Base-by-base conservation (phyloP, 768 basidiomycete species). In the Leucosporidium creatinivorum region DNA sequence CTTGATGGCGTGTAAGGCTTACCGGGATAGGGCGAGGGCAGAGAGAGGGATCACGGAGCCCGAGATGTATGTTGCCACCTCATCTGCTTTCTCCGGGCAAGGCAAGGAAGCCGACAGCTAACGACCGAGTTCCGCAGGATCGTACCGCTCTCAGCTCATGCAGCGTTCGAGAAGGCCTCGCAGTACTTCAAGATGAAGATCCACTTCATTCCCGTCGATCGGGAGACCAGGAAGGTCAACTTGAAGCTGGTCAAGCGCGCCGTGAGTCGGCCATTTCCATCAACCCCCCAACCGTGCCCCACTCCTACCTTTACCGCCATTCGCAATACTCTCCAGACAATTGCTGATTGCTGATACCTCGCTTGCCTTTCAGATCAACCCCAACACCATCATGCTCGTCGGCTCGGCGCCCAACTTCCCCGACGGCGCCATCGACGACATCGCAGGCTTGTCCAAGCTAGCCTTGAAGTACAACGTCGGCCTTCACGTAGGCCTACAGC, bases 1-100 rank as follows among this genome's bases (percentile, higher is more conserved):
- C 73, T 81, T 99, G 58, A 93, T 97, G 92, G 86, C 92, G 3
- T 83, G 91, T 72, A 97, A 97, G 81, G 89, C 93, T 0, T 86
- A 99, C 76, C 84, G 92, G 19, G 93, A 97, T 71, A 96, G 93
- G 90, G 94, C 91, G 9, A 80, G 83, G 55, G 83, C 81, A 1
- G 86, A 87, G 50, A 93, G 92, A 77, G 91, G 91, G 12, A 90
- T 97, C 73, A 90, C 83, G 0, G 84, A 88, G 68, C 94, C 94
- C 1, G 94, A 99, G 77, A 93, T 98, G 93, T 91, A 69, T 44
- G 86, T 79, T 23, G 13, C 61, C 33, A 4, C 25, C 23, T 58
- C 48, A 5, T 59, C 28, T 12, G 17, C 7, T 51, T 49, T 28
- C 39, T 25, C 49, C 48, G 15, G 31, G 21, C 19, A 23, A 33